phyloP scores from a whole-genome alignment of 306 rosid genomes.

The Castanea sativa region DNA sequence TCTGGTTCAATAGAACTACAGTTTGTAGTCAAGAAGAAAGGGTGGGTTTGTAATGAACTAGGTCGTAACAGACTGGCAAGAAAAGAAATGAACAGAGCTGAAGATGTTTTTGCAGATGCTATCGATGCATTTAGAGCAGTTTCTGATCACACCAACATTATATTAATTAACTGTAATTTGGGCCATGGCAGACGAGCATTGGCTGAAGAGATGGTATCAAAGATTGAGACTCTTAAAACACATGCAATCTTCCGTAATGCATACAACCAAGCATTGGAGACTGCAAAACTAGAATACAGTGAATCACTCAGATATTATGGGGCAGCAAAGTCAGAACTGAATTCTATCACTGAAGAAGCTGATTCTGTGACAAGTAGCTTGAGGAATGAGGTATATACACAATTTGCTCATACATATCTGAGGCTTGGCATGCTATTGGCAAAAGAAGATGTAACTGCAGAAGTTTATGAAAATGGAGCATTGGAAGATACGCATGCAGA shows the following conservation, averaged over 20 bases:
- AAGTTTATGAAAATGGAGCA: conserved; percentile 62
- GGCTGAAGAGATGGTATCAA: conserved; percentile 82
- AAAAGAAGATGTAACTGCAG: conserved; percentile 73
- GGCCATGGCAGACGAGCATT: conserved; percentile 94
- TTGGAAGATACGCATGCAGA: conserved; percentile 38
- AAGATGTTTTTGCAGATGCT: conserved; percentile 73
- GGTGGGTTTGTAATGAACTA: conserved; percentile 94
- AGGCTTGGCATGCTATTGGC: conserved; percentile 94
- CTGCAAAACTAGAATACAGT: conserved; percentile 74
- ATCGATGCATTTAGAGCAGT: conserved; percentile 87
- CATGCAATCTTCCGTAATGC: conserved; percentile 55
- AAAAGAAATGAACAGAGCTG: conserved; percentile 72
- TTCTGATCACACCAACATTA: conserved; percentile 82
- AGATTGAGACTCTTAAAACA: conserved; percentile 56
- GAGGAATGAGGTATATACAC: conserved; percentile 80
- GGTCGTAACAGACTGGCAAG: conserved; percentile 79
- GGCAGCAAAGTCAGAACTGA: conserved; percentile 78
- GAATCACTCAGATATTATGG: conserved; percentile 88
- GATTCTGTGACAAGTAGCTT: conserved; percentile 44
- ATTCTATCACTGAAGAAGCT: conserved; percentile 41
- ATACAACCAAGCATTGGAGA: conserved; percentile 68
- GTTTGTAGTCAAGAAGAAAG: conserved; percentile 68
- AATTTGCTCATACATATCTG: conserved; percentile 86
- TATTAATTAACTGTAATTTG: conserved; percentile 85
- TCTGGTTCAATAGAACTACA: conserved; percentile 68